phyloP scores from a whole-genome alignment of 345 rosid genomes.

The Hypericum perforatum region DNA sequence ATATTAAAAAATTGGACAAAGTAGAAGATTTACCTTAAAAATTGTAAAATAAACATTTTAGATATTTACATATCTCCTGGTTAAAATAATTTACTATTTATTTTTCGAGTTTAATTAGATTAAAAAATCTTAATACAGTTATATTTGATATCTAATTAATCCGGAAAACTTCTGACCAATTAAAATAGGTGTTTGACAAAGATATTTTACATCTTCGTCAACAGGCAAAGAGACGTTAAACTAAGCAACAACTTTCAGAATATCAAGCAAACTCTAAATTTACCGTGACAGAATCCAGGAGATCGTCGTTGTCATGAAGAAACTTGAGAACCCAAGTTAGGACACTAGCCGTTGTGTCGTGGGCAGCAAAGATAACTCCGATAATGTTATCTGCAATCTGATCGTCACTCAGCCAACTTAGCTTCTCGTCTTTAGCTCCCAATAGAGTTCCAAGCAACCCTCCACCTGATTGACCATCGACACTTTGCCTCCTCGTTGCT shows the following conservation, averaged over 20 bases:
- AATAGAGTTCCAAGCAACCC: constrained; percentile 61
- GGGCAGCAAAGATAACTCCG: constrained; percentile 90
- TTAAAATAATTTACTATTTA: too few species aligned
- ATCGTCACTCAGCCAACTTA: constrained; percentile 43
- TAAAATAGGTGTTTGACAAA: too few species aligned
- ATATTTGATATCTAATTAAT: too few species aligned
- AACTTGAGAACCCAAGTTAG: constrained; percentile 84
- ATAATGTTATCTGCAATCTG: constrained; percentile 89
- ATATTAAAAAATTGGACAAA: too few species aligned
- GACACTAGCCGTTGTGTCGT: constrained; percentile 87
- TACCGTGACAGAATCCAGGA: constrained; percentile 62
- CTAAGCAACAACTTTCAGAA: neutral
- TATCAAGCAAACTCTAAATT: neutral
- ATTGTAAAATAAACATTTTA: too few species aligned
- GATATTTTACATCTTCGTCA: too few species aligned
- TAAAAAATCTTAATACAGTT: too few species aligned
- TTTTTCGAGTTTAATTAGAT: too few species aligned
- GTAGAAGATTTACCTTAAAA: too few species aligned
- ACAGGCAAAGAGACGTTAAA: neutral
- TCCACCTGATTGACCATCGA: constrained; percentile 19
- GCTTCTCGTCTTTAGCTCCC: constrained; percentile 35
- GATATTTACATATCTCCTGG: too few species aligned
- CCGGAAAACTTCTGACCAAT: too few species aligned
- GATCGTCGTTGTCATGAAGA: constrained; percentile 50
- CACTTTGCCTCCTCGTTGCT: constrained; percentile 48